A percentile compares a stretch with the other conserved stretches of the same genome.
phyloP scores from a whole-genome alignment of 2,329 filamentous ascomycete genomes.

The Diaporthe citriasiana region DNA sequence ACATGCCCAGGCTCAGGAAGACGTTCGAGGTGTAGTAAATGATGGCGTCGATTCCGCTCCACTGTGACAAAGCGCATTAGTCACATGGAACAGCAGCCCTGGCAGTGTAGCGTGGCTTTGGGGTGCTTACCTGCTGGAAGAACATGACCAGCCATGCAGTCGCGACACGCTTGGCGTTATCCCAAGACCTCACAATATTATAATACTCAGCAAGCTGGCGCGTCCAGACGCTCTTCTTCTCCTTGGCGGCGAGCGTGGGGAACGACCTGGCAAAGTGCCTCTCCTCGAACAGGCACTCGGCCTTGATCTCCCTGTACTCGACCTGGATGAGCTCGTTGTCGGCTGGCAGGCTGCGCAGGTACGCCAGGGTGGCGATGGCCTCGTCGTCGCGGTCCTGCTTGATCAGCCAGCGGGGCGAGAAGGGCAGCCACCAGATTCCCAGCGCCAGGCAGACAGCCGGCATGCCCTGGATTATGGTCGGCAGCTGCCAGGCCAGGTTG shows the following conservation, averaged over 20 bases:
- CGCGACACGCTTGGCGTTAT: slow-evolving; percentile 63
- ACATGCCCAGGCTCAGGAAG: slow-evolving; percentile 42
- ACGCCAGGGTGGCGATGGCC: slow-evolving; percentile 45
- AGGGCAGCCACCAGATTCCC: slow-evolving; percentile 62
- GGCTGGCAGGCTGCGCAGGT: slow-evolving; percentile 49
- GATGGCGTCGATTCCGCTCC: slow-evolving; percentile 33
- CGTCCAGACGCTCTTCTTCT: slow-evolving; percentile 57
- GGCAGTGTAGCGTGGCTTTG: fast-evolving
- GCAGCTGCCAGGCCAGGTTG: slow-evolving; percentile 60
- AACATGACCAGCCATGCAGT: slow-evolving; percentile 62
- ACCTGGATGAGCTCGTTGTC: slow-evolving; percentile 55
- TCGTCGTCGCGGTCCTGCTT: slow-evolving; percentile 50
- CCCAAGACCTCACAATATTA: slow-evolving; percentile 61
- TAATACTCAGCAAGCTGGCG: slow-evolving; percentile 65
- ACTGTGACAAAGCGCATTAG: background rate
- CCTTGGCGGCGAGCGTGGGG: slow-evolving; percentile 58
- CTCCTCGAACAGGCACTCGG: slow-evolving; percentile 59
- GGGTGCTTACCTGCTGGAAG: slow-evolving; percentile 55
- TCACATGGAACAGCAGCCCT: slow-evolving; percentile 39
- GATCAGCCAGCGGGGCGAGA: slow-evolving; percentile 63
- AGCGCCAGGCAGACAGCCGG: slow-evolving; percentile 53
- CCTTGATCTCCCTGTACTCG: slow-evolving; percentile 63
- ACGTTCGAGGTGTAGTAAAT: slow-evolving; percentile 43
- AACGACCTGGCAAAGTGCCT: slow-evolving; percentile 59
- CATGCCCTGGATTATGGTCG: slow-evolving; percentile 60